A percentile compares a stretch with the other conserved stretches of the same genome.
These are phyloP conservation scores for Pseudogymnoascus sp. DNA, from an alignment of 2,329 filamentous ascomycete genomes.

Conservation along the genomic window DNA sequence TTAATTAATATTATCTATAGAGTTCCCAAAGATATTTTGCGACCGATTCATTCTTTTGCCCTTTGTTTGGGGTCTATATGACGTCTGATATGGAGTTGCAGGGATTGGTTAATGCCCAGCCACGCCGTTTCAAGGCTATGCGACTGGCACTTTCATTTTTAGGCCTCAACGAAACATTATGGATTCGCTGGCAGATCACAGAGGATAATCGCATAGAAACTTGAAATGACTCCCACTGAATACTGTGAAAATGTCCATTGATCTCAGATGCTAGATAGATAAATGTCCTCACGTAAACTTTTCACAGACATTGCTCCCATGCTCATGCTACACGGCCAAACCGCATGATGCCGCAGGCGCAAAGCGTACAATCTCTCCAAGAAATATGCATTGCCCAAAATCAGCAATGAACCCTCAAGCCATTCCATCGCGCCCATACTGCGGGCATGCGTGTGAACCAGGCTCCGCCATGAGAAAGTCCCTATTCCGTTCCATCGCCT, in stretches of 20 bases:
- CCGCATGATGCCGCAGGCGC: background rate
- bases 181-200: background rate
- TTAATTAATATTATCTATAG: background rate
- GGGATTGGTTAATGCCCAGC: background rate
- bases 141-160: background rate
- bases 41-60: background rate
- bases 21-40: background rate
- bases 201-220: background rate
- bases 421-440: background rate
- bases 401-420: background rate
- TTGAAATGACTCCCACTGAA: background rate
- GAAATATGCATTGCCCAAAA: slow-evolving; percentile 1
- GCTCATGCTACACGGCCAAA: background rate
- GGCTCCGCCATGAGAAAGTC: background rate
- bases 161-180: background rate
- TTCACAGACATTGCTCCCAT: slow-evolving; percentile 3
- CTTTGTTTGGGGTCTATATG: background rate
- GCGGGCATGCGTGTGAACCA: background rate
- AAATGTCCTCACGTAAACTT: background rate
- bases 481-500: background rate
- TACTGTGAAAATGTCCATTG: slow-evolving; percentile 2
- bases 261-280: background rate
- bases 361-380: background rate
- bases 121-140: background rate
- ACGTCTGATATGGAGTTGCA: background rate